Evolutionary conservation across 192 early-diverging fungal genomes (phyloP).

Genomic region (Backusella liffmaniae): DNA sequence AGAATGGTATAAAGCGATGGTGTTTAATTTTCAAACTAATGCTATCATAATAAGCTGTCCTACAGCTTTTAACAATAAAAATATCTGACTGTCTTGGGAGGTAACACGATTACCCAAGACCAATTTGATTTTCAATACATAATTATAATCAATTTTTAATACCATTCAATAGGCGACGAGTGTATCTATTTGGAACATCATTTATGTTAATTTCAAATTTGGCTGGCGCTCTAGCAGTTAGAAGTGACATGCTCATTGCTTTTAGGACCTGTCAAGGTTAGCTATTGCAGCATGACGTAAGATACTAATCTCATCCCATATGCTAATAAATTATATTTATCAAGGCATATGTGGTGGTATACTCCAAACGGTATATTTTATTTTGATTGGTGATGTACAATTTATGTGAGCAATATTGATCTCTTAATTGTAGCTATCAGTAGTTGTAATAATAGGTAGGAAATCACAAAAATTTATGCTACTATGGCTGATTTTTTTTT

Average conservation of each 20-base stretch:
- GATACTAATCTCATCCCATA: too few species aligned
- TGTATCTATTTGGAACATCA: background rate
- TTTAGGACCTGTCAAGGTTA: background rate
- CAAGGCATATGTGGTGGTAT: background rate
- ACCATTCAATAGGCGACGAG: background rate
- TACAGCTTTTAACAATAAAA: background rate
- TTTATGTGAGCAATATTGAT: background rate
- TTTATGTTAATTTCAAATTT: background rate
- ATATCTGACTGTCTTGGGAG: background rate
- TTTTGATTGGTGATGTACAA: background rate
- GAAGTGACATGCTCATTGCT: background rate
- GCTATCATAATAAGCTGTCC: background rate
- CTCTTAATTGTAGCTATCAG: background rate
- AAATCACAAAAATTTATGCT: background rate
- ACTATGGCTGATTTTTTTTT: too few species aligned
- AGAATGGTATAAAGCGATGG: background rate
- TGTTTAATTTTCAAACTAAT: background rate
- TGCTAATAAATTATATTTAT: background rate
- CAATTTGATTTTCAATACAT: background rate
- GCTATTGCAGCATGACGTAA: too few species aligned
- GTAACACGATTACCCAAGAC: background rate
- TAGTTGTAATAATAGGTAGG: background rate
- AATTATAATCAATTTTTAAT: too few species aligned
- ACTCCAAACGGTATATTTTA: background rate
- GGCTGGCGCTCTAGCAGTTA: background rate